A percentile compares a stretch with the other conserved stretches of the same genome.
phyloP scores from a whole-genome alignment of 306 rosid genomes.

The Cucumis melo region DNA sequence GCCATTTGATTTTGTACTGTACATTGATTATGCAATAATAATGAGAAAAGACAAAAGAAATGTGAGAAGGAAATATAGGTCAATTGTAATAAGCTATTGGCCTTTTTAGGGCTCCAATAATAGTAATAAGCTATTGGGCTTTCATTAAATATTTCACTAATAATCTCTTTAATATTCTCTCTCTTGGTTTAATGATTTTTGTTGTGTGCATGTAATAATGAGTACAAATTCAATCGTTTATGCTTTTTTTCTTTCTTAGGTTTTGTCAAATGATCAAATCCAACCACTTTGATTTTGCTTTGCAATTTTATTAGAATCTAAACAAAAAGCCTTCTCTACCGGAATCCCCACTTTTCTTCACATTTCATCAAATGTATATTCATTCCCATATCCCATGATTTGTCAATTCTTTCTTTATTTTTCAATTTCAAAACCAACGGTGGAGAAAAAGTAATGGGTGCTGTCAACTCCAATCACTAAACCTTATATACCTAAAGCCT shows the following conservation, averaged over 20 bases:
- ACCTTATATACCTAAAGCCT: not conserved
- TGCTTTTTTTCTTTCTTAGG: not conserved
- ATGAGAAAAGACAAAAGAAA: too few relatives aligned
- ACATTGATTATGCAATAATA: too few relatives aligned
- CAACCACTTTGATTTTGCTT: not conserved
- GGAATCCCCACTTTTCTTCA: not conserved
- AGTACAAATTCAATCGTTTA: not conserved
- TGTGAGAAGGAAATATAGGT: too few relatives aligned
- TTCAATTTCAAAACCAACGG: not conserved
- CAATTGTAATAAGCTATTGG: too few relatives aligned
- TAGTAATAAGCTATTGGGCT: not conserved
- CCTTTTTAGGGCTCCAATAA: too few relatives aligned
- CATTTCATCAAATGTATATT: not conserved
- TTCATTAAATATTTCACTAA: not conserved
- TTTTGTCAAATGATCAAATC: slow-evolving; percentile 1
- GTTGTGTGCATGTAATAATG: not conserved
- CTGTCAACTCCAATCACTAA: not conserved
- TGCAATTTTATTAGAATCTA: not conserved
- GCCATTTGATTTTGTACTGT: too few relatives aligned
- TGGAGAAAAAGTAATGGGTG: not conserved
- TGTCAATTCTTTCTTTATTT: not conserved
- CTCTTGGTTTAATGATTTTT: not conserved
- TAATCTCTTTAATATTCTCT: not conserved
- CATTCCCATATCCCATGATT: not conserved
- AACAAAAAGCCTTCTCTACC: not conserved